Percentiles rank a stretch among this genome's conserved stretches.
phyloP scores from a whole-genome alignment of 2,329 filamentous ascomycete species.

The Neocatenulostroma microsporum region DNA sequence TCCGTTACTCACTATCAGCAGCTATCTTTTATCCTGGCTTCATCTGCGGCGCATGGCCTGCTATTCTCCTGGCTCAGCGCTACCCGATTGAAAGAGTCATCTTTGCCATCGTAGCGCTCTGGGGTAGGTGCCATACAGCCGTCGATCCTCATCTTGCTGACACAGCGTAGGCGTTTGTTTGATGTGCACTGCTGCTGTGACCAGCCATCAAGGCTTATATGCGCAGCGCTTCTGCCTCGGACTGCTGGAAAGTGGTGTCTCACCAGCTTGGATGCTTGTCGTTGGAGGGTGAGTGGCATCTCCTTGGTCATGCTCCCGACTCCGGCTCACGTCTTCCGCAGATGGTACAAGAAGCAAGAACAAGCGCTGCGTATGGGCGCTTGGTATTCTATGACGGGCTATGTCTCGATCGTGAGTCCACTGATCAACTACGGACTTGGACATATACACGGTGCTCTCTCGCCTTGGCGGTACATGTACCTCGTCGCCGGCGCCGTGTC shows the following conservation, averaged over 20 bases:
- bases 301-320: background rate
- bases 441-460: conserved; percentile 31
- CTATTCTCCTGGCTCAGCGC: conserved; percentile 37
- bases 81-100: conserved; percentile 43
- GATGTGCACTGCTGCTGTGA: conserved; percentile 33
- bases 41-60: conserved; percentile 42
- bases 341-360: conserved; percentile 24
- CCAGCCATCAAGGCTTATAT: conserved; percentile 32
- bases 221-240: conserved; percentile 50
- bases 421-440: conserved; percentile 45
- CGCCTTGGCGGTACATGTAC: conserved; percentile 32
- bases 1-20: conserved; percentile 39
- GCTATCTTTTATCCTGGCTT: conserved; percentile 46
- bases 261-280: conserved; percentile 51
- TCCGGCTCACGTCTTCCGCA: conserved; percentile 1
- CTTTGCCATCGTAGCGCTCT: conserved; percentile 30
- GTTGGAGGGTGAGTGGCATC: conserved; percentile 24
- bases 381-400: conserved; percentile 36
- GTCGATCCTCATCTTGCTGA: too few species aligned
- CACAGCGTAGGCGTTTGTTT: conserved; percentile 18
- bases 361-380: conserved; percentile 23
- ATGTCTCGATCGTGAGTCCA: conserved; percentile 40
- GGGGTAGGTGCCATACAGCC: conserved; percentile 31
- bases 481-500: conserved; percentile 37
- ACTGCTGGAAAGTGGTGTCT: conserved; percentile 49